These are phyloP conservation scores for Dissophora ornata DNA, from an alignment of 192 early-diverging fungal species.

Conservation along the genomic window DNA sequence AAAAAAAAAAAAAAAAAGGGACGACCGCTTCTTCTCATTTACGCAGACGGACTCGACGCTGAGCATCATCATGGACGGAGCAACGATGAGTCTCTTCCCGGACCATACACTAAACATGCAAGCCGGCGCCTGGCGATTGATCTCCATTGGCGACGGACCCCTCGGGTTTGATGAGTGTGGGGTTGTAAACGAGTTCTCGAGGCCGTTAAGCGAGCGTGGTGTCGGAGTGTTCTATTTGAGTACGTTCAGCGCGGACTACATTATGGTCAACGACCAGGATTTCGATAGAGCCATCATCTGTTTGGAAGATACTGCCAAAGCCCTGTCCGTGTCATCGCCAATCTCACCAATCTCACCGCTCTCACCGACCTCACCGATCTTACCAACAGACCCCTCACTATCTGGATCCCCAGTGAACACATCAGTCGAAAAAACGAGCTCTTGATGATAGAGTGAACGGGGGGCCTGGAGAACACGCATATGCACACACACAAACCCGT, in stretches of 20 bases:
- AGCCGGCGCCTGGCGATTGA: conserved; percentile 43
- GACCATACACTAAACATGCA: conserved; percentile 52
- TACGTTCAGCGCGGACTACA: conserved; percentile 48
- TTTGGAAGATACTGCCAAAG: conserved; percentile 24
- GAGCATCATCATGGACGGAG: conserved; percentile 51
- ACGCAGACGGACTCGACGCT: conserved; percentile 48
- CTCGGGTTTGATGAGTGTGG: conserved; percentile 45
- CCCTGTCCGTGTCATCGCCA: background rate
- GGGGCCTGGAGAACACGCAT: no score
- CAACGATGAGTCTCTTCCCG: conserved; percentile 39
- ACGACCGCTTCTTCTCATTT: conserved; percentile 48
- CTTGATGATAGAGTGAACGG: no score
- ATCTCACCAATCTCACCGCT: background rate
- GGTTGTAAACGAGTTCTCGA: conserved; percentile 27
- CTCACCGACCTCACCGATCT: no score
- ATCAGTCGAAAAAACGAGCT: no score
- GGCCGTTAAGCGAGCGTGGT: conserved; percentile 29
- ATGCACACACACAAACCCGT: no score
- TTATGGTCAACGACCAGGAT: conserved; percentile 50
- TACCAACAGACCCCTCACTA: no score
- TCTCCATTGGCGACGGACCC: conserved; percentile 49
- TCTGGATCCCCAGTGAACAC: no score
- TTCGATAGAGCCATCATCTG: conserved; percentile 33
- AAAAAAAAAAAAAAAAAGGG: conserved; percentile 5
- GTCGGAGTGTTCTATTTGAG: conserved; percentile 46